These are phyloP conservation scores for Blepharisma undulans DNA, from an alignment of 169 alveolate genomes.

Conservation along the genomic window DNA sequence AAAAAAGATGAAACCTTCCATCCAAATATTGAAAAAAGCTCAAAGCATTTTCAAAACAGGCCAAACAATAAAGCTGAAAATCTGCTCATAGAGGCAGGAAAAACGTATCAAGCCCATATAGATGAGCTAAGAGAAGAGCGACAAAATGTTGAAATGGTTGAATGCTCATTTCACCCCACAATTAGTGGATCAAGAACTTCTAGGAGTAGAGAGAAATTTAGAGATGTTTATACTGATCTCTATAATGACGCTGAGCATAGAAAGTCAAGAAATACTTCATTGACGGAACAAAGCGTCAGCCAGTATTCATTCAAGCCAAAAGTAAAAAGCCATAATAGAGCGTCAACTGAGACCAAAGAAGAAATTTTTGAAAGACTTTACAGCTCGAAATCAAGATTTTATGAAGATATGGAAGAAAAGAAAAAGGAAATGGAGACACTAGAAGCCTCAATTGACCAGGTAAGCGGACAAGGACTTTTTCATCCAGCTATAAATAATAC, in stretches of 20 bases:
- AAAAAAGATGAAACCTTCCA: background rate
- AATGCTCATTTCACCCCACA: slow-evolving; percentile 11
- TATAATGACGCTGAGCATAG: background rate
- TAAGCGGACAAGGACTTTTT: background rate
- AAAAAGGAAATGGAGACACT: background rate
- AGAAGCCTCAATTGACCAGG: background rate
- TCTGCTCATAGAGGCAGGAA: background rate
- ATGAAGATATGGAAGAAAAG: slow-evolving; percentile 19
- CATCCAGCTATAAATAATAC: background rate
- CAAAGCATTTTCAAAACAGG: background rate
- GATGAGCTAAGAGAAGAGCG: background rate
- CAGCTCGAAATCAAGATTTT: background rate
- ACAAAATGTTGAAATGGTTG: background rate
- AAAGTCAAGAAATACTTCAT: background rate
- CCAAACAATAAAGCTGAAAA: background rate
- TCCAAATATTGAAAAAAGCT: slow-evolving; percentile 13
- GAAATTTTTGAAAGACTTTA: slow-evolving; percentile 20
- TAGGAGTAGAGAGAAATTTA: background rate
- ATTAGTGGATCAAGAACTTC: background rate
- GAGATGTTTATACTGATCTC: background rate
- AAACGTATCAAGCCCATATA: background rate
- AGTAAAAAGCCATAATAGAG: background rate
- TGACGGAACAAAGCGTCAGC: background rate
- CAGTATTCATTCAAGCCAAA: slow-evolving; percentile 16
- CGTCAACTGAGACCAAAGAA: background rate